These are phyloP conservation scores for Pyrenochaeta sp. DNA, from an alignment of 2,329 filamentous ascomycete species.

Conservation along the genomic window DNA sequence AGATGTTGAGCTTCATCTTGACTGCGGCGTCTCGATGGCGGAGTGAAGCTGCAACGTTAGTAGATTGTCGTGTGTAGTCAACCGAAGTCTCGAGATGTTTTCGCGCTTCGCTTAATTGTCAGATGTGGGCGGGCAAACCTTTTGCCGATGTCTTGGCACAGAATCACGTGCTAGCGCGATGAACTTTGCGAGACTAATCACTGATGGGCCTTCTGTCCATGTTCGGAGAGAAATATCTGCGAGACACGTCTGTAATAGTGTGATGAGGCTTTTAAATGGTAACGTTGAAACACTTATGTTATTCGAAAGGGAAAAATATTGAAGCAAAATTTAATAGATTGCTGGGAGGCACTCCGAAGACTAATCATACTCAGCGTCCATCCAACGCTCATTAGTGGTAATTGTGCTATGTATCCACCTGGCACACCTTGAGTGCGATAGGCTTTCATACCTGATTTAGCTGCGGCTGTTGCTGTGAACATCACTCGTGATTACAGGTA, in stretches of 20 bases:
- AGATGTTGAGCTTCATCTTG: slow-evolving; percentile 80
- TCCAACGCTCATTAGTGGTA: too few species aligned
- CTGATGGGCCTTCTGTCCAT: too few species aligned
- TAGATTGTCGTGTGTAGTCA: slow-evolving; percentile 39
- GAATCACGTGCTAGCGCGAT: slow-evolving; percentile 18
- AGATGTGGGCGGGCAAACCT: background rate
- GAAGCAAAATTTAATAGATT: too few species aligned
- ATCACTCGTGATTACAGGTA: background rate
- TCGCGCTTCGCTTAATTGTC: background rate
- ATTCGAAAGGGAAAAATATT: too few species aligned
- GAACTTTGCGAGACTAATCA: background rate
- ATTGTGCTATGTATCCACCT: too few species aligned
- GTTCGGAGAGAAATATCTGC: too few species aligned
- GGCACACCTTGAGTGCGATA: too few species aligned
- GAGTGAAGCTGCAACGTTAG: slow-evolving; percentile 48
- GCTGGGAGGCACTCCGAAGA: too few species aligned
- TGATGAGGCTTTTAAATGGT: too few species aligned
- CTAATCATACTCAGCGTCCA: too few species aligned
- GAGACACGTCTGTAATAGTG: too few species aligned
- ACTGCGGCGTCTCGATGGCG: slow-evolving; percentile 45
- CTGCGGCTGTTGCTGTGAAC: background rate
- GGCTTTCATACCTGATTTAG: background rate
- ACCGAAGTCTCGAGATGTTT: slow-evolving; percentile 19
- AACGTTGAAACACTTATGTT: too few species aligned
- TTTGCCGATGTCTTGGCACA: background rate